Conservation (phyloP, 768 basidiomycete species). For the Astraeus odoratus region DNA sequence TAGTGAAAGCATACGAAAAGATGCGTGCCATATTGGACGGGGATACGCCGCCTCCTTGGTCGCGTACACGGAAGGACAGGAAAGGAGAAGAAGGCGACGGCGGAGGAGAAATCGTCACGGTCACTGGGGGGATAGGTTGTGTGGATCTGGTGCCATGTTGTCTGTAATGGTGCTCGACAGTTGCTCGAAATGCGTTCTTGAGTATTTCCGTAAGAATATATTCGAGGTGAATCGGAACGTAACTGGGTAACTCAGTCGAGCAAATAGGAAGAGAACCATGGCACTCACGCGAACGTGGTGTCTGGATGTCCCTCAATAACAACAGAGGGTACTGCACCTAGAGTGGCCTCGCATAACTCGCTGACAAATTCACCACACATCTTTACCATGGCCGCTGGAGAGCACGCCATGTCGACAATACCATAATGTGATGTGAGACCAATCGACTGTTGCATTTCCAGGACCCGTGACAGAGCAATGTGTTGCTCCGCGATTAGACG, state of each 20-base stretch:
- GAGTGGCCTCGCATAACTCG: constrained; percentile 78
- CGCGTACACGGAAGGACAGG: constrained; percentile 74
- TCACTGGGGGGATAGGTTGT: constrained; percentile 49
- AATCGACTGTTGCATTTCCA: constrained; percentile 34
- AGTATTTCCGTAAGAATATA: constrained; percentile 88
- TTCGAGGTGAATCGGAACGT: constrained; percentile 85
- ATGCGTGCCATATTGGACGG: constrained; percentile 68
- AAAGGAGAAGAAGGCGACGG: constrained; percentile 33
- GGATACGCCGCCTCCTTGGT: constrained; percentile 82
- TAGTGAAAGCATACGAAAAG: constrained; percentile 91
- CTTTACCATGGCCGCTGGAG: constrained; percentile 63
- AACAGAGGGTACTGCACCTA: constrained; percentile 64
- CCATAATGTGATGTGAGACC: constrained; percentile 46
- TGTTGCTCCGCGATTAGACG: constrained; percentile 90
- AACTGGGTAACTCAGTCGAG: constrained; percentile 38
- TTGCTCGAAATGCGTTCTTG: constrained; percentile 88
- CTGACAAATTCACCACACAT: constrained; percentile 81
- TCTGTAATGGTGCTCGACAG: constrained; percentile 65
- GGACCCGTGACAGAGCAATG: constrained; percentile 69
- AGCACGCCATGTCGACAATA: constrained; percentile 67
- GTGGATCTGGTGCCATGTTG: constrained; percentile 30
- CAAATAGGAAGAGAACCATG: constrained; percentile 1
- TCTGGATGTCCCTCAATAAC: constrained; percentile 64
- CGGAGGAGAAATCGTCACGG: constrained; percentile 64
- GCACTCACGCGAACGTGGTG: constrained; percentile 70